These are phyloP conservation scores for Chalciporus piperatus DNA, from an alignment of 768 basidiomycete genomes.

Conservation along the genomic window DNA sequence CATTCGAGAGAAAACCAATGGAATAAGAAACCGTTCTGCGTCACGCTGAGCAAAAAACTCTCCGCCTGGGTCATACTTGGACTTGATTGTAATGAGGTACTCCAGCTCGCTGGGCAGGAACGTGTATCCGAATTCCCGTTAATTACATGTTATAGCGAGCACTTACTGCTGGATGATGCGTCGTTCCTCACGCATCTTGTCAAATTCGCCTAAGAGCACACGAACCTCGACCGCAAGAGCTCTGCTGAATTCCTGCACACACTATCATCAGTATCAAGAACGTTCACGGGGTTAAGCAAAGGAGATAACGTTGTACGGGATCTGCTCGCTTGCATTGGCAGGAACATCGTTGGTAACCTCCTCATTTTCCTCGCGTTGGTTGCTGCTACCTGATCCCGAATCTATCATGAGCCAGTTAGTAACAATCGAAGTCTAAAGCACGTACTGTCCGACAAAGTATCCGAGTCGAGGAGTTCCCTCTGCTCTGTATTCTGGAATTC, in stretches of 20 bases:
- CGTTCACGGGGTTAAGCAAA: not conserved
- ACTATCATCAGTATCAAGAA: conserved; percentile 45
- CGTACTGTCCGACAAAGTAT: conserved; percentile 56
- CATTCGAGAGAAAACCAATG: not conserved
- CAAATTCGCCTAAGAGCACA: conserved; percentile 79
- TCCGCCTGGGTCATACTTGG: not conserved
- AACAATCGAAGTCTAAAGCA: conserved; percentile 10
- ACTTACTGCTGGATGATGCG: conserved; percentile 36
- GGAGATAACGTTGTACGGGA: conserved; percentile 69
- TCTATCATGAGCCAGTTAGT: conserved; percentile 65
- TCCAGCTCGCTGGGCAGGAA: not conserved
- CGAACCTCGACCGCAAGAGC: conserved; percentile 81
- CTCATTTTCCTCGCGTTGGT: conserved; percentile 66
- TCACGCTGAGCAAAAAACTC: not conserved
- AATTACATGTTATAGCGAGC: not conserved
- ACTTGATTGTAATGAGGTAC: not conserved
- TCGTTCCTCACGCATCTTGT: conserved; percentile 75
- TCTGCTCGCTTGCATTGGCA: conserved; percentile 69
- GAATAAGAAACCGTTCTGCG: not conserved
- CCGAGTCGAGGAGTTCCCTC: conserved; percentile 44
- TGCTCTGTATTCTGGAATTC: conserved; percentile 54
- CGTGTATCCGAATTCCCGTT: not conserved
- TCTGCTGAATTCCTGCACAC: conserved; percentile 85
- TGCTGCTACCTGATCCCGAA: conserved; percentile 31
- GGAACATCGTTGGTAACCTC: conserved; percentile 49